phyloP scores from a whole-genome alignment of 176 grass and related monocot species.

The Zoysia pacifica region DNA sequence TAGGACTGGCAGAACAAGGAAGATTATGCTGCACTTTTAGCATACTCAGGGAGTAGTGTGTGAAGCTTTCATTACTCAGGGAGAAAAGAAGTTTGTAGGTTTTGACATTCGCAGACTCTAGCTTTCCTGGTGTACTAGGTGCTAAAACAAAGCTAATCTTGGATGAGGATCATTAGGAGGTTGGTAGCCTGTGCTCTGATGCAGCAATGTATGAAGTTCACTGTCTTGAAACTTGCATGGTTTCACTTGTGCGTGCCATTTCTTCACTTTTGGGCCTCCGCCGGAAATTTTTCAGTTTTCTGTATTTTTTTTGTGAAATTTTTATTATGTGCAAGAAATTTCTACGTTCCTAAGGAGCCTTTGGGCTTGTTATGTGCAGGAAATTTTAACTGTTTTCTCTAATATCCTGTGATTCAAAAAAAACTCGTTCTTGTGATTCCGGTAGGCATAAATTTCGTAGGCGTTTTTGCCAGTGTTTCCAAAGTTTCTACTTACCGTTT shows the following conservation, averaged over 20 bases:
- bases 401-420: neutral
- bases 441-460: neutral
- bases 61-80: constrained; percentile 10
- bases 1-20: neutral
- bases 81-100: constrained; percentile 19
- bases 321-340: neutral
- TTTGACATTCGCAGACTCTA: neutral
- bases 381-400: neutral
- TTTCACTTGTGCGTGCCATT: neutral
- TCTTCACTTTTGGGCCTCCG: neutral
- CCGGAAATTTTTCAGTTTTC: neutral
- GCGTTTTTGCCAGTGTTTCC: too few relatives aligned
- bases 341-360: too few relatives aligned
- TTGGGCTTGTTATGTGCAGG: neutral
- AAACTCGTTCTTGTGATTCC: neutral
- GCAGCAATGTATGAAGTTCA: neutral
- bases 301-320: too few relatives aligned
- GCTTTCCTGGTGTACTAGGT: constrained; percentile 21
- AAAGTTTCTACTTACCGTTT: too few relatives aligned
- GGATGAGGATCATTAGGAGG: neutral
- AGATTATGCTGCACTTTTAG: neutral
- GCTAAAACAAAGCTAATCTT: constrained; percentile 7
- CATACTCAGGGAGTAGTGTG: neutral
- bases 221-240: neutral
- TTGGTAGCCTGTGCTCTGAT: neutral